phyloP scores from a whole-genome alignment of 306 rosid species.

The Vigna reflexopilosa region DNA sequence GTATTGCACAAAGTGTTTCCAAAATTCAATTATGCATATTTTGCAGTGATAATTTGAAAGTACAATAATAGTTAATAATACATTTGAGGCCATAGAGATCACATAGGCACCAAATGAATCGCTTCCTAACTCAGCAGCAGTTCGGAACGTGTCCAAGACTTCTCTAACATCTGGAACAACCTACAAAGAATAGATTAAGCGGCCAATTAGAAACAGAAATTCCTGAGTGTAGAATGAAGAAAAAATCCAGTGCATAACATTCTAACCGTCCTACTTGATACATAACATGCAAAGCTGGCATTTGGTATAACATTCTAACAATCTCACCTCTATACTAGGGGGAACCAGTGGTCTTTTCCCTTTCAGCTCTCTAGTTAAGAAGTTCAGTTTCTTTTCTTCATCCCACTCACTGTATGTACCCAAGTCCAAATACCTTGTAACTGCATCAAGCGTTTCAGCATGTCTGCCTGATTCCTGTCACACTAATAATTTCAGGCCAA shows the following conservation, averaged over 20 bases:
- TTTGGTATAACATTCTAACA: slow-evolving; percentile 3
- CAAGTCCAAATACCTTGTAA: slow-evolving; percentile 70
- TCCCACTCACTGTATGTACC: slow-evolving; percentile 85
- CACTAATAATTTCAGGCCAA: slow-evolving; percentile 45
- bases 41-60: neutral
- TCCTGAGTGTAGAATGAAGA: neutral
- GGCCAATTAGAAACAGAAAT: slow-evolving; percentile 12
- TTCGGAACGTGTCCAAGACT: slow-evolving; percentile 73
- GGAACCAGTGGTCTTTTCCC: slow-evolving; percentile 89
- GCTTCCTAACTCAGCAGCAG: slow-evolving; percentile 78
- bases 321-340: slow-evolving; percentile 67
- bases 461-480: slow-evolving; percentile 83
- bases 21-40: neutral
- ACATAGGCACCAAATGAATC: slow-evolving; percentile 94
- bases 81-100: slow-evolving; percentile 94
- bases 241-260: slow-evolving; percentile 36
- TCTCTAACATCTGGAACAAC: slow-evolving; percentile 74
- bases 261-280: neutral
- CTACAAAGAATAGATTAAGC: slow-evolving; percentile 51
- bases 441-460: slow-evolving; percentile 79
- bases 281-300: neutral
- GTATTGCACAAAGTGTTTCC: slow-evolving; percentile 2
- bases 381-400: slow-evolving; percentile 79
- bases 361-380: slow-evolving; percentile 72
- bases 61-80: slow-evolving; percentile 46